These are phyloP conservation scores for Podospora pseudocomata DNA, from an alignment of 495 filamentous ascomycete species.

Conservation along the genomic window DNA sequence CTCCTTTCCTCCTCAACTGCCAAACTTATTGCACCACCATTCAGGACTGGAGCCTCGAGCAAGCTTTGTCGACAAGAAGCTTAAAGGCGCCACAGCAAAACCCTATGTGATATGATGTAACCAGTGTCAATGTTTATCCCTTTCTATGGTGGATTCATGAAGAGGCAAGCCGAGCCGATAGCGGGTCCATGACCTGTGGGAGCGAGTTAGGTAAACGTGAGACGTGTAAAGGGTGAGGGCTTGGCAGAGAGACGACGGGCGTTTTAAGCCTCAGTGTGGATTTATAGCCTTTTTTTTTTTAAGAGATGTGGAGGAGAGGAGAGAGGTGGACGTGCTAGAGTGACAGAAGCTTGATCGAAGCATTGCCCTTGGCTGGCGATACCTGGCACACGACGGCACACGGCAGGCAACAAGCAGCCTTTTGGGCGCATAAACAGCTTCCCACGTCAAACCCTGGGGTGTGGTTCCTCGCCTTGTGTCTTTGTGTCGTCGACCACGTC, in stretches of 20 bases:
- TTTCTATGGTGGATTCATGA: neutral
- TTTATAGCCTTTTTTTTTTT: neutral
- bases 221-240: constrained; percentile 1
- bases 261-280: neutral
- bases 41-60: neutral
- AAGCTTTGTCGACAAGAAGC: neutral
- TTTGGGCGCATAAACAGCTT: neutral
- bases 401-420: neutral
- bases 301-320: neutral
- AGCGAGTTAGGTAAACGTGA: neutral
- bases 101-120: neutral
- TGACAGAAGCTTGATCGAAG: constrained; percentile 12
- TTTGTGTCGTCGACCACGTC: constrained; percentile 6
- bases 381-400: neutral
- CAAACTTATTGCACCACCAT: constrained; percentile 7
- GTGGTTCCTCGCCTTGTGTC: neutral
- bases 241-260: neutral
- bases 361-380: neutral
- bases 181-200: neutral
- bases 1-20: neutral
- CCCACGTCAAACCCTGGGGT: neutral
- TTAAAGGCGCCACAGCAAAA: neutral
- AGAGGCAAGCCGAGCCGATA: neutral
- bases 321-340: neutral
- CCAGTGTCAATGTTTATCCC: neutral